These are phyloP conservation scores for Grigorovia jiainica DNA, from an alignment of 805 yeast species.

Conservation along the genomic window DNA sequence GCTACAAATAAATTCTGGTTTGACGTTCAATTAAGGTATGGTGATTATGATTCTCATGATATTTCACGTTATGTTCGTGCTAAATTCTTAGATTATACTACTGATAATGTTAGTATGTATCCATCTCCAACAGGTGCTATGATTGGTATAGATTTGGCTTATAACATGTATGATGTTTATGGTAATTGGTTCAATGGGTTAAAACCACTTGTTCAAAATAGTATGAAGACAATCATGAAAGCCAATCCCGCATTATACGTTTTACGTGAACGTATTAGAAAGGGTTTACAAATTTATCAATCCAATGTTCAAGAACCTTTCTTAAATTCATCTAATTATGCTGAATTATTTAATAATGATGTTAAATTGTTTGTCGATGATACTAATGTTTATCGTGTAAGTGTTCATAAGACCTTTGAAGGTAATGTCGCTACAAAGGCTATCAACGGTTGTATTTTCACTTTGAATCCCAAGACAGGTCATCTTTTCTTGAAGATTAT, in stretches of 20 bases:
- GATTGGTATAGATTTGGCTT: conserved; percentile 87
- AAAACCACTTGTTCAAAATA: conserved; percentile 80
- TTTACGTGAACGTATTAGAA: conserved; percentile 84
- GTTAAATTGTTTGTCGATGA: conserved; percentile 86
- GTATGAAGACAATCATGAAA: conserved; percentile 89
- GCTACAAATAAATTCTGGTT: conserved; percentile 75
- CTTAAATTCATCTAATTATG: conserved; percentile 80
- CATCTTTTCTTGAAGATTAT: conserved; percentile 81
- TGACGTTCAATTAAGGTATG: conserved; percentile 89
- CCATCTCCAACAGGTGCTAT: conserved; percentile 91
- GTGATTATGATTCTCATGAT: conserved; percentile 97
- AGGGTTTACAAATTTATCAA: conserved; percentile 87
- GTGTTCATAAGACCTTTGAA: conserved; percentile 83
- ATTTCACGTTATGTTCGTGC: conserved; percentile 89
- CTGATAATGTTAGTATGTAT: conserved; percentile 74
- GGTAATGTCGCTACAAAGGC: conserved; percentile 91
- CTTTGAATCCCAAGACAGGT: conserved; percentile 83
- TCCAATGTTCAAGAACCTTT: conserved; percentile 90
- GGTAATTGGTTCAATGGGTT: conserved; percentile 98
- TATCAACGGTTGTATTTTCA: conserved; percentile 85
- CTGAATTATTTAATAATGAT: conserved; percentile 79
- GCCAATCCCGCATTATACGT: conserved; percentile 90
- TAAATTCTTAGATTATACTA: conserved; percentile 85
- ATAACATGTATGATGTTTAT: conserved; percentile 91
- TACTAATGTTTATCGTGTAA: conserved; percentile 86